These are phyloP conservation scores for Trichophyton benhamiae DNA, from an alignment of 2,329 filamentous ascomycete species.

Conservation along the genomic window DNA sequence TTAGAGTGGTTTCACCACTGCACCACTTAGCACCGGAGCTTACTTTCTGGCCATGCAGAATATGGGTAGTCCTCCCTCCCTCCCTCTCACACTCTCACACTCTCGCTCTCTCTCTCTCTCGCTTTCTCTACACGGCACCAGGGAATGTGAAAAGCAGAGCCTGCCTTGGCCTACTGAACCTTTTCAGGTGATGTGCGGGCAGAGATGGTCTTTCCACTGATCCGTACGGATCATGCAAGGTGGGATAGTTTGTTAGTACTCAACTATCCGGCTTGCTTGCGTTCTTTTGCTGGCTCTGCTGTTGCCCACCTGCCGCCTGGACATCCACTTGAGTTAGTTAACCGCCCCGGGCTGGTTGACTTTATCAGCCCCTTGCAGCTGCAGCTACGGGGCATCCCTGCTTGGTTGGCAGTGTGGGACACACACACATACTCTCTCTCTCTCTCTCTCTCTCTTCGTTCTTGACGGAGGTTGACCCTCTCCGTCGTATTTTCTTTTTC, in stretches of 20 bases:
- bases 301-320: not conserved
- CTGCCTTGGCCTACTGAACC: too few relatives aligned
- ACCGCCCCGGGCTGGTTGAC: not conserved
- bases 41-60: not conserved
- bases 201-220: too few relatives aligned
- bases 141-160: too few relatives aligned
- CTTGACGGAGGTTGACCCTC: too few relatives aligned
- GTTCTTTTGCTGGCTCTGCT: not conserved
- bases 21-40: not conserved
- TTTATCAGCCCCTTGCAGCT: constrained; percentile 1
- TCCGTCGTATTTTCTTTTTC: not conserved
- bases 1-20: not conserved
- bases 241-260: too few relatives aligned
- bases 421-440: not conserved
- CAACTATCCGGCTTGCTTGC: not conserved
- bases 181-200: too few relatives aligned
- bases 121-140: not conserved
- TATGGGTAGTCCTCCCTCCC: not conserved
- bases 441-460: not conserved
- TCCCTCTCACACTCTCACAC: not conserved
- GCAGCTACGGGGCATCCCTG: not conserved
- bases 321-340: not conserved
- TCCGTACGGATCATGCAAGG: too few relatives aligned
- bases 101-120: not conserved
- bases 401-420: not conserved